Evolutionary conservation across 345 rosid genomes (phyloP).

Genomic region (Theobroma cacao): DNA sequence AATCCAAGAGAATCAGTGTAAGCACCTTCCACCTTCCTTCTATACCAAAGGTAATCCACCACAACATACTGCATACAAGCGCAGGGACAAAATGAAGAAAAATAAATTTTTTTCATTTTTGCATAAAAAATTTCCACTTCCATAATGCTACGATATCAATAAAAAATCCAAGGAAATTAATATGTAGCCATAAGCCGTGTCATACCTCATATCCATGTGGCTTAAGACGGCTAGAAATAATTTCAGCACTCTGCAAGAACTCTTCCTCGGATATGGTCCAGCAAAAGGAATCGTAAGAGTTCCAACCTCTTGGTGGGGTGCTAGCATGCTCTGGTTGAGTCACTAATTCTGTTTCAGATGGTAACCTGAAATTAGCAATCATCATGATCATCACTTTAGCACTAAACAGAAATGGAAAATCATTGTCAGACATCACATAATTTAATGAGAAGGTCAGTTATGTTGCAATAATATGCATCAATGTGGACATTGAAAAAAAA

Average conservation of each 20-base stretch:
- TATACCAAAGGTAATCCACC: conserved; percentile 96
- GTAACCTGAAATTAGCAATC: conserved; percentile 30
- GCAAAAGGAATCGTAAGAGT: conserved; percentile 87
- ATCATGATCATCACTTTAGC: background rate
- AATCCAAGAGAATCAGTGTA: conserved; percentile 64
- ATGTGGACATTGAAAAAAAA: background rate
- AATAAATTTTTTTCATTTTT: background rate
- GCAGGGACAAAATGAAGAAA: background rate
- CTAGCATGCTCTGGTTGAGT: conserved; percentile 37
- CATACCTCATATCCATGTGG: conserved; percentile 74
- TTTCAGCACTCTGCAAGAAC: conserved; percentile 68
- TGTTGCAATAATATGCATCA: background rate
- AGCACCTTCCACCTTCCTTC: conserved; percentile 78
- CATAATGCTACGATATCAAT: background rate
- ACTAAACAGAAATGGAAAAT: background rate
- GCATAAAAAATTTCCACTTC: background rate
- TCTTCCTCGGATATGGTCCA: conserved; percentile 88
- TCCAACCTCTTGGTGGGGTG: conserved; percentile 96
- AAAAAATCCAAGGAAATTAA: background rate
- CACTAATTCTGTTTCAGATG: background rate
- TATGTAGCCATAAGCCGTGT: background rate
- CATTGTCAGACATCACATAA: background rate
- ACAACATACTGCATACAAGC: conserved; percentile 66
- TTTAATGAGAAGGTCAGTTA: background rate
- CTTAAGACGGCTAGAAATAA: conserved; percentile 57